These are phyloP conservation scores for Asterophora lycoperdoides DNA, from an alignment of 768 basidiomycete species.

Conservation along the genomic window DNA sequence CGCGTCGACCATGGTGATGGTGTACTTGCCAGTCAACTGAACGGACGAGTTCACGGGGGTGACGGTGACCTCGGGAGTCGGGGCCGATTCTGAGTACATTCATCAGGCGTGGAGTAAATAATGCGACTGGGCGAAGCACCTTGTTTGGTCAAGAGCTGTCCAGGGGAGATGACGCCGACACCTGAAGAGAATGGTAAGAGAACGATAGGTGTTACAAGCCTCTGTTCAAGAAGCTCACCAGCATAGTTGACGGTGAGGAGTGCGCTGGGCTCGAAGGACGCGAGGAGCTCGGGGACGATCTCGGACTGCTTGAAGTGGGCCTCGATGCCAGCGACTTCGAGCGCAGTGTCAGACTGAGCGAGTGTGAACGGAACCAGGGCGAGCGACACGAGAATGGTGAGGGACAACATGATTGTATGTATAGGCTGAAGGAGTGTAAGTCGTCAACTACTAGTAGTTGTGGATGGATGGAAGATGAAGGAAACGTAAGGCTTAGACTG, in stretches of 20 bases:
- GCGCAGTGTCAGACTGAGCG: conserved; percentile 40
- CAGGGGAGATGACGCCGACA: conserved; percentile 48
- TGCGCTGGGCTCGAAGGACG: conserved; percentile 59
- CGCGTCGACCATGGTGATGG: conserved; percentile 74
- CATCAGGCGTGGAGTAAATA: not conserved
- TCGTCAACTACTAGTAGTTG: conserved; percentile 3
- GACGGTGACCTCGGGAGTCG: conserved; percentile 51
- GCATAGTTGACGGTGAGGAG: conserved; percentile 49
- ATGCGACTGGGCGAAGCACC: conserved; percentile 37
- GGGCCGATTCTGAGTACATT: conserved; percentile 46
- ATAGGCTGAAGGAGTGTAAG: conserved; percentile 16
- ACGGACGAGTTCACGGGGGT: conserved; percentile 46
- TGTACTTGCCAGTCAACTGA: conserved; percentile 48
- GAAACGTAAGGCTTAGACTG: not conserved
- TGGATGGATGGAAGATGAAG: not conserved
- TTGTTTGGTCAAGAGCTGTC: conserved; percentile 52
- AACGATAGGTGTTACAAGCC: conserved; percentile 3
- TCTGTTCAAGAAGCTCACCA: conserved; percentile 22
- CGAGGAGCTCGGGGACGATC: conserved; percentile 59
- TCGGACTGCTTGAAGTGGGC: conserved; percentile 62
- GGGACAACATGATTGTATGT: conserved; percentile 30
- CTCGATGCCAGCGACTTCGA: conserved; percentile 55
- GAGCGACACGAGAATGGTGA: conserved; percentile 31
- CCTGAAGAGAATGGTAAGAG: conserved; percentile 22
- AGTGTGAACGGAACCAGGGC: conserved; percentile 38